Conservation (phyloP, 179 eudicot genomes). For the Nepenthes alata region DNA sequence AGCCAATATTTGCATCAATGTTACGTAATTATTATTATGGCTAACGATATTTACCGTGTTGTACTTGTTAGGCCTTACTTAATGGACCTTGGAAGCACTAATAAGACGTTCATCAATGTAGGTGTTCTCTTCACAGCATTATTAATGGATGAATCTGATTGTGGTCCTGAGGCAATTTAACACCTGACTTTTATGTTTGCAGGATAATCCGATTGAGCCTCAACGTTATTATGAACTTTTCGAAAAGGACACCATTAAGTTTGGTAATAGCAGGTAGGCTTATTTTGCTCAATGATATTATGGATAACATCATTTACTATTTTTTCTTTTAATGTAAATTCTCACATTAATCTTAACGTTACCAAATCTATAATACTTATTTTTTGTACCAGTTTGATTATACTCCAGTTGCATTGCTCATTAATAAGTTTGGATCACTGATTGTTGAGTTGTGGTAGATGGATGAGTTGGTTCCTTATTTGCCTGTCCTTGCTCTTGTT, state of each 20-base stretch:
- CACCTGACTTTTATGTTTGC: constrained; percentile 12
- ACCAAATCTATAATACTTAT: too few relatives aligned
- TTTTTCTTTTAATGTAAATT: background rate
- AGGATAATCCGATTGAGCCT: constrained; percentile 75
- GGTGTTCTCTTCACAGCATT: constrained; percentile 15
- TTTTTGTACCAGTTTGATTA: too few relatives aligned
- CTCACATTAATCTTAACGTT: background rate
- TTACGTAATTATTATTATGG: too few relatives aligned
- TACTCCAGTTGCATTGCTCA: too few relatives aligned
- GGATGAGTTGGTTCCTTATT: too few relatives aligned
- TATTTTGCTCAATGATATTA: background rate
- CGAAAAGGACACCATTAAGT: constrained; percentile 78
- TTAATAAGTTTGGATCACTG: too few relatives aligned
- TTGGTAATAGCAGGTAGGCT: constrained; percentile 87
- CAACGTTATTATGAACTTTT: constrained; percentile 84
- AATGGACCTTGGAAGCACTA: constrained; percentile 99
- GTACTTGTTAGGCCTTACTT: constrained; percentile 59
- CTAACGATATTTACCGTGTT: background rate
- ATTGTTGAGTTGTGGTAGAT: too few relatives aligned
- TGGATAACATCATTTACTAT: background rate
- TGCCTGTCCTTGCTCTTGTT: too few relatives aligned
- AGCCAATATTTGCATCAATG: too few relatives aligned
- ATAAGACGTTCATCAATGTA: constrained; percentile 83
- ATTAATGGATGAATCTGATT: background rate
- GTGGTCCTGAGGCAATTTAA: background rate